phyloP scores from a whole-genome alignment of 106 monocot genomes.

The Dendrobium officinale region DNA sequence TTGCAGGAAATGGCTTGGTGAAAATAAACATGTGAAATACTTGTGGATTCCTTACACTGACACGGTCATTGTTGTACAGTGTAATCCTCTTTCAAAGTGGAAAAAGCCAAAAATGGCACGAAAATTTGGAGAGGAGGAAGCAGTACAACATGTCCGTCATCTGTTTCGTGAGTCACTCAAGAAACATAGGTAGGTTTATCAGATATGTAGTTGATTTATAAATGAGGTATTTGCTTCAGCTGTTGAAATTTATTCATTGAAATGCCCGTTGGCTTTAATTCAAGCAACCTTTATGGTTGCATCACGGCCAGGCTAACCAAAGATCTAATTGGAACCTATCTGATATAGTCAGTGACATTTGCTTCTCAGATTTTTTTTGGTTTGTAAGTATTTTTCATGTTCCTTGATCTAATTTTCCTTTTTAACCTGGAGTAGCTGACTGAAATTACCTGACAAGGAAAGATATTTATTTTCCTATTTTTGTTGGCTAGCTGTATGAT shows the following conservation, averaged over 20 bases:
- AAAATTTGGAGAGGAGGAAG: slow-evolving; percentile 78
- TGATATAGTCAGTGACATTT: not conserved
- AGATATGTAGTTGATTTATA: not conserved
- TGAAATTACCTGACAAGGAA: not conserved
- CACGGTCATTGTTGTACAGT: slow-evolving; percentile 68
- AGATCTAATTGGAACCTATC: not conserved
- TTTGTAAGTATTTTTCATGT: not conserved
- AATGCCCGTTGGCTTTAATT: not conserved
- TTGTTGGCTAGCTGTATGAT: not conserved
- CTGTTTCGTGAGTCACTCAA: slow-evolving; percentile 61
- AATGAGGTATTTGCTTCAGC: not conserved
- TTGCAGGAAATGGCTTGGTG: slow-evolving; percentile 88
- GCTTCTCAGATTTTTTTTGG: not conserved
- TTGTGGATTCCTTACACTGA: slow-evolving; percentile 96
- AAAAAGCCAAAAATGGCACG: slow-evolving; percentile 46
- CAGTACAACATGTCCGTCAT: slow-evolving; percentile 62
- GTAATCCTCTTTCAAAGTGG: slow-evolving; percentile 89
- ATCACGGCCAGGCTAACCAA: not conserved
- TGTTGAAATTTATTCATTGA: not conserved
- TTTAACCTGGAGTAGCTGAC: not conserved
- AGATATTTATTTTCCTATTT: not conserved
- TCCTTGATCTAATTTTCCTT: not conserved
- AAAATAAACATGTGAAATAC: slow-evolving; percentile 95
- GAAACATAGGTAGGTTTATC: slow-evolving; percentile 54
- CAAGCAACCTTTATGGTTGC: not conserved